These are phyloP conservation scores for Blastobotrys illinoisensis DNA, from an alignment of 1,139 yeast genomes.

Conservation along the genomic window DNA sequence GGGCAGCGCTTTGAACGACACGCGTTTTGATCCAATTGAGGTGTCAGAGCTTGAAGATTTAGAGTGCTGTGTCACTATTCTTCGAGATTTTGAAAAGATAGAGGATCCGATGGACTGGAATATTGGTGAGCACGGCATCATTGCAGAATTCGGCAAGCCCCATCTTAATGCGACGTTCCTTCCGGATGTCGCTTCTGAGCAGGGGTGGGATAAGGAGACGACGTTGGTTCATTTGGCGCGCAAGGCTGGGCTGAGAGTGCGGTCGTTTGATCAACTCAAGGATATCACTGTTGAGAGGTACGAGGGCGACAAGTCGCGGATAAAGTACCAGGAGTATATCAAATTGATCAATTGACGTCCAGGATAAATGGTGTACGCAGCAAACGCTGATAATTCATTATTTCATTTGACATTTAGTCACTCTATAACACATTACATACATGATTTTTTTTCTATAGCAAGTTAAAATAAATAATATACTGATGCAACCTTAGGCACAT, in stretches of 20 bases:
- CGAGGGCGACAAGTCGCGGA: slow-evolving; percentile 30
- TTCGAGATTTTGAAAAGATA: slow-evolving; percentile 54
- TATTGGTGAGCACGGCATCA: slow-evolving; percentile 77
- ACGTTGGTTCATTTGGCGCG: slow-evolving; percentile 65
- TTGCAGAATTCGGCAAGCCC: slow-evolving; percentile 44
- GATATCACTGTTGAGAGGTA: slow-evolving; percentile 27
- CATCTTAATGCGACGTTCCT: slow-evolving; percentile 66
- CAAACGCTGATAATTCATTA: no score
- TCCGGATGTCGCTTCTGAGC: slow-evolving; percentile 89
- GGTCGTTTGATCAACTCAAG: slow-evolving; percentile 15
- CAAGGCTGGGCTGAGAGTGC: slow-evolving; percentile 53
- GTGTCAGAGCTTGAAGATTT: slow-evolving; percentile 48
- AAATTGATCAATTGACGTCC: slow-evolving; percentile 6
- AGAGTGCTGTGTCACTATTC: slow-evolving; percentile 56
- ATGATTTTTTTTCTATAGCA: neutral
- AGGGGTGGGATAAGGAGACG: slow-evolving; percentile 69
- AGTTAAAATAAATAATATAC: neutral
- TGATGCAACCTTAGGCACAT: no score
- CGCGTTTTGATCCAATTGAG: slow-evolving; percentile 67
- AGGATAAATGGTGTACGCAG: neutral
- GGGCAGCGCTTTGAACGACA: slow-evolving; percentile 58
- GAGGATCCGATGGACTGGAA: slow-evolving; percentile 62
- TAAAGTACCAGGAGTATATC: slow-evolving; percentile 28
- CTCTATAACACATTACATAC: neutral
- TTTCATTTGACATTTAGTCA: neutral